These are phyloP conservation scores for Fusarium avenaceum DNA, from an alignment of 2,329 filamentous ascomycete genomes.

Conservation along the genomic window DNA sequence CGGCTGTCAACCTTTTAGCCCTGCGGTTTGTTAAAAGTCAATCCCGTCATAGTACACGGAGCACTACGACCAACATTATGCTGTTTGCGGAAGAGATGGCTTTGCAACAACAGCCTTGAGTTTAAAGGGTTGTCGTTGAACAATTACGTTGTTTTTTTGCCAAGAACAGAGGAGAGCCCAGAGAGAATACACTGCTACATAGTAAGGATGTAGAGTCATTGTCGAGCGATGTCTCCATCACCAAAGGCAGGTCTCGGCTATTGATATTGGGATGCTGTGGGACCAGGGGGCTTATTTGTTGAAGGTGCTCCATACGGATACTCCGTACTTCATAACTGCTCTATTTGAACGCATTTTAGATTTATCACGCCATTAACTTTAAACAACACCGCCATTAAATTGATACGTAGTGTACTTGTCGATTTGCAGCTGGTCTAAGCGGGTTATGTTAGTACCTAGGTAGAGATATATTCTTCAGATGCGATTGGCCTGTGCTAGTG, in stretches of 20 bases:
- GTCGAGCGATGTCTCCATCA: background rate
- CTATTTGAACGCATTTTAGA: background rate
- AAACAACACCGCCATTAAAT: too few species aligned
- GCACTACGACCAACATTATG: background rate
- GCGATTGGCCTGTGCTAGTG: slow-evolving; percentile 23
- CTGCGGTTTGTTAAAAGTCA: background rate
- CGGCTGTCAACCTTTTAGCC: background rate
- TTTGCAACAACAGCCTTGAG: background rate
- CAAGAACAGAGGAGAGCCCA: background rate
- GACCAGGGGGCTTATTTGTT: too few species aligned
- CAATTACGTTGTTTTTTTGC: background rate
- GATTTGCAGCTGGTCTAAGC: too few species aligned
- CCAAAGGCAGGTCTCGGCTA: background rate
- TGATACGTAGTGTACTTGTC: too few species aligned
- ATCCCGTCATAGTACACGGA: background rate
- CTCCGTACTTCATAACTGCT: too few species aligned
- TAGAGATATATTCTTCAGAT: background rate
- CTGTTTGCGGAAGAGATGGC: background rate
- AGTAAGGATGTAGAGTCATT: background rate
- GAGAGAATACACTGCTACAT: background rate
- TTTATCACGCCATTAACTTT: background rate
- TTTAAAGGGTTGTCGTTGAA: too few species aligned
- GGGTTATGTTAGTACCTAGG: too few species aligned
- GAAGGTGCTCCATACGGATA: too few species aligned
- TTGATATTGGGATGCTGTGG: background rate